Conservation (phyloP, 2,329 filamentous ascomycete species). For the Proliferodiscus dingleyae region DNA sequence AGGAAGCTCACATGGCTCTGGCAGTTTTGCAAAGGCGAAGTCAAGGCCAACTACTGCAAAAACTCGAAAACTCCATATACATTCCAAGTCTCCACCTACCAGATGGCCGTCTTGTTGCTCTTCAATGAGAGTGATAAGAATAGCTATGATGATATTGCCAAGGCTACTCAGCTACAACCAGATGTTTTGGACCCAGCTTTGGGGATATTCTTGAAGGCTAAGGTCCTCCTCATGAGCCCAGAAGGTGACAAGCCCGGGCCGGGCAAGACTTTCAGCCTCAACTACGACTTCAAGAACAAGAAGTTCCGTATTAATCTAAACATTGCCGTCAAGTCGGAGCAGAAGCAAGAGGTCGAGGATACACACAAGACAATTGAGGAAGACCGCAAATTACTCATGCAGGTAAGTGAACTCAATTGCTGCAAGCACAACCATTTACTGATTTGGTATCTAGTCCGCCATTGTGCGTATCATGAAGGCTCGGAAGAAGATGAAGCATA, state of each 20-base stretch:
- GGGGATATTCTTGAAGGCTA: constrained; percentile 85
- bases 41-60: constrained; percentile 91
- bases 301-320: constrained; percentile 97
- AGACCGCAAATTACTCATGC: constrained; percentile 90
- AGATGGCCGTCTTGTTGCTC: constrained; percentile 91
- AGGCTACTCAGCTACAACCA: constrained; percentile 70
- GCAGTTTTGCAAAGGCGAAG: constrained; percentile 96
- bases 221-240: constrained; percentile 70
- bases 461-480: constrained; percentile 99
- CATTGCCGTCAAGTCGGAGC: constrained; percentile 87
- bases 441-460: constrained; percentile 63
- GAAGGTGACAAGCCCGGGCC: constrained; percentile 71
- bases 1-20: constrained; percentile 97
- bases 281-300: constrained; percentile 96
- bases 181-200: constrained; percentile 86
- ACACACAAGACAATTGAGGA: constrained; percentile 99
- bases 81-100: constrained; percentile 95
- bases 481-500: constrained; percentile 97
- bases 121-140: constrained; percentile 90
- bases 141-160: constrained; percentile 81
- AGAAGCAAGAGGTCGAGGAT: constrained; percentile 93
- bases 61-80: constrained; percentile 86
- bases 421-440: constrained; percentile 17
- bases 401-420: constrained; percentile 57
- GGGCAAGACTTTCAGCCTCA: constrained; percentile 76